phyloP scores from a whole-genome alignment of 2,329 filamentous ascomycete genomes.

The Ceratocystis ficicola region DNA sequence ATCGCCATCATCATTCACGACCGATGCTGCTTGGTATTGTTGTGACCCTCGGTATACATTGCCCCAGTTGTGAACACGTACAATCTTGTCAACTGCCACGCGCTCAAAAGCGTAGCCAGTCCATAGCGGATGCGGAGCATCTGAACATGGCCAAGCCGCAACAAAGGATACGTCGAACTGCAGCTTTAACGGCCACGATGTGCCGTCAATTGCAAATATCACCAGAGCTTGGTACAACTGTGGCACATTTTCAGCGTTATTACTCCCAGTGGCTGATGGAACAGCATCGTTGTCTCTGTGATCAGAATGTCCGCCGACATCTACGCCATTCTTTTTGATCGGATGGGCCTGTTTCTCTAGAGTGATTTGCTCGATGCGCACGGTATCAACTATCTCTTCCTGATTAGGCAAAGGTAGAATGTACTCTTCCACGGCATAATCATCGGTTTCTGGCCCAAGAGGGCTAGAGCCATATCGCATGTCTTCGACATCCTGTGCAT shows the following conservation, averaged over 20 bases:
- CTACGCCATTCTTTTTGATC: constrained; percentile 1
- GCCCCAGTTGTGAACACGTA: constrained; percentile 55
- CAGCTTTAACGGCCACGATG: constrained; percentile 51
- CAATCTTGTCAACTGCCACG: constrained; percentile 51
- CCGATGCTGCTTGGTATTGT: constrained; percentile 22
- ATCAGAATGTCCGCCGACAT: not conserved
- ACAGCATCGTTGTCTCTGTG: not conserved
- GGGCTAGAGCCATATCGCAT: constrained; percentile 59
- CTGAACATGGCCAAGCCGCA: constrained; percentile 50
- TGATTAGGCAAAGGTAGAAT: constrained; percentile 42
- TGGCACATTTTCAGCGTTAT: constrained; percentile 27
- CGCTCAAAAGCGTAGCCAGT: constrained; percentile 54
- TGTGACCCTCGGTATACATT: constrained; percentile 30
- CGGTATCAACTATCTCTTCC: constrained; percentile 49
- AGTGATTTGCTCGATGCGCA: constrained; percentile 56
- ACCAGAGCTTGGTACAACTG: constrained; percentile 48
- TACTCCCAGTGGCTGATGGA: constrained; percentile 22
- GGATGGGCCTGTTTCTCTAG: constrained; percentile 34
- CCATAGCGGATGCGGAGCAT: constrained; percentile 57
- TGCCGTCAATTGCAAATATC: constrained; percentile 51
- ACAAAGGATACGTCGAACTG: constrained; percentile 55
- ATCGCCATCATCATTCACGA: constrained; percentile 24
- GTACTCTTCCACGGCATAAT: constrained; percentile 58
- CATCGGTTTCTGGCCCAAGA: constrained; percentile 49
- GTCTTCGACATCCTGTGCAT: constrained; percentile 46